These are phyloP conservation scores for Monosporozyma solicola DNA, from an alignment of 805 yeast genomes.

Conservation along the genomic window DNA sequence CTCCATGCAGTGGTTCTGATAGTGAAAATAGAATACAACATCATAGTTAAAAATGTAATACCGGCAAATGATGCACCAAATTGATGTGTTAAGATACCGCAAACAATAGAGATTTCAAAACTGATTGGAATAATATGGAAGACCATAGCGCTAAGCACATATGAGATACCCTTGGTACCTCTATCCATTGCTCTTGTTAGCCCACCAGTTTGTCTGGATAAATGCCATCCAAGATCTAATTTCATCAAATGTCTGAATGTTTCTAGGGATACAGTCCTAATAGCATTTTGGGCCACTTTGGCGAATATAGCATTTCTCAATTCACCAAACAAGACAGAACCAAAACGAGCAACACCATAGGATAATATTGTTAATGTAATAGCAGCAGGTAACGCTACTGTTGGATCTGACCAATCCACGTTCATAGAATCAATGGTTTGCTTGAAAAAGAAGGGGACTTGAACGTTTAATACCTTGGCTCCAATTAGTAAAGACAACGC, in stretches of 20 bases:
- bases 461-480: conserved; percentile 82
- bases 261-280: conserved; percentile 77
- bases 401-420: conserved; percentile 67
- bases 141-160: conserved; percentile 92
- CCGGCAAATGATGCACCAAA: conserved; percentile 86
- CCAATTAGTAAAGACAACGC: conserved; percentile 68
- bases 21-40: conserved; percentile 80
- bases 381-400: conserved; percentile 44
- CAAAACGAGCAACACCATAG: conserved; percentile 90
- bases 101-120: conserved; percentile 85
- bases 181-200: conserved; percentile 92
- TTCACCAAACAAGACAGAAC: conserved; percentile 91
- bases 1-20: conserved; percentile 94
- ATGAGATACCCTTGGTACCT: conserved; percentile 95
- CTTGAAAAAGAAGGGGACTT: conserved; percentile 92
- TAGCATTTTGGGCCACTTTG: conserved; percentile 89
- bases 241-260: conserved; percentile 78
- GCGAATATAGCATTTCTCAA: conserved; percentile 93
- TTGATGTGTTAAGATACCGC: conserved; percentile 88
- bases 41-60: conserved; percentile 80
- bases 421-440: conserved; percentile 87
- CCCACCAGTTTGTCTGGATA: conserved; percentile 91
- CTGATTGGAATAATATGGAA: conserved; percentile 91
- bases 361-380: conserved; percentile 67
- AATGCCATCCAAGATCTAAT: conserved; percentile 82